Conservation (phyloP, 371 early-diverging fungal species). For the Mortierella sp. region DNA sequence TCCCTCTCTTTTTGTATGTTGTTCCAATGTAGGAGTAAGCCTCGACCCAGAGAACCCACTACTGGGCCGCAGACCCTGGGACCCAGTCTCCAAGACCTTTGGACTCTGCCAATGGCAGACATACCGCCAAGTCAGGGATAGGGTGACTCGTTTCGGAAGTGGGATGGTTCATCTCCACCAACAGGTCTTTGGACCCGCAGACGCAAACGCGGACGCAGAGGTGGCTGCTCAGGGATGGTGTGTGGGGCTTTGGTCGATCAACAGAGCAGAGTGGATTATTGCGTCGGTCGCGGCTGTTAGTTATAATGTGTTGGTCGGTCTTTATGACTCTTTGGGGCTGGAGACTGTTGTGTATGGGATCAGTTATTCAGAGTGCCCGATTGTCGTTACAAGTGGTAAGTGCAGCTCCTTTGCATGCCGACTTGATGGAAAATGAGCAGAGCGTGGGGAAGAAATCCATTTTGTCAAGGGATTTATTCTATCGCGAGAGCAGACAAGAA, state of each 20-base stretch:
- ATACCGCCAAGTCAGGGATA: conserved; percentile 73
- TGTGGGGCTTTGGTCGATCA: conserved; percentile 82
- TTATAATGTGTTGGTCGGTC: conserved; percentile 82
- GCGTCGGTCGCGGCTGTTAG: conserved; percentile 65
- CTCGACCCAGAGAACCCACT: conserved; percentile 21
- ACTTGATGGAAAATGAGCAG: no score
- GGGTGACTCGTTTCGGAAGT: conserved; percentile 80
- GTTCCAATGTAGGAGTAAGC: conserved; percentile 24
- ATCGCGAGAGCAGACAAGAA: no score
- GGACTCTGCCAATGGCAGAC: conserved; percentile 86
- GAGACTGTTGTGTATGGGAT: conserved; percentile 79
- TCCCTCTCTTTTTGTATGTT: background rate
- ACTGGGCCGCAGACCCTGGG: conserved; percentile 66
- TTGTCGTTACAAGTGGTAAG: conserved; percentile 73
- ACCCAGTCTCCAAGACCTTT: conserved; percentile 65
- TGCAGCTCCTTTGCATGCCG: background rate
- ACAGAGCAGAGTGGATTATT: conserved; percentile 94
- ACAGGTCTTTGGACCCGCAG: conserved; percentile 25
- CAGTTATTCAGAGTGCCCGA: conserved; percentile 79
- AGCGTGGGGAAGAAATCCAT: no score
- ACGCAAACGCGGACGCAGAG: background rate
- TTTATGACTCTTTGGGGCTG: conserved; percentile 96
- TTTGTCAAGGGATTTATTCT: no score
- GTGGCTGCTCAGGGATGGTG: conserved; percentile 44
- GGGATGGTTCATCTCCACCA: conserved; percentile 66